Percentiles rank a stretch among this genome's conserved stretches.
Evolutionary conservation across 305 asterid species (phyloP).

Genomic region (Solanum aculeatissimum): DNA sequence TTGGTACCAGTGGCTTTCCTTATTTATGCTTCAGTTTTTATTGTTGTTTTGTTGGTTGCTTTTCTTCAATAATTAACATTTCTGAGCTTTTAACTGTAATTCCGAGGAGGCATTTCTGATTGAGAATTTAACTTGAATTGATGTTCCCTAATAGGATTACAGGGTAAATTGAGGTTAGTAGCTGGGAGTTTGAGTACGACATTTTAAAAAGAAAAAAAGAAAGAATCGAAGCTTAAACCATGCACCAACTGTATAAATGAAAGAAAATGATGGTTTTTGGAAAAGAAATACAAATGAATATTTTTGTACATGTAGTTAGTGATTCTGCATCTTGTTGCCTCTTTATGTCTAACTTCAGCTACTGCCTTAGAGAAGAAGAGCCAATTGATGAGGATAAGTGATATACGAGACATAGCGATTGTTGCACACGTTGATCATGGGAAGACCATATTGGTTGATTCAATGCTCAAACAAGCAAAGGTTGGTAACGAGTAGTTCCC

Average conservation of each 20-base stretch:
- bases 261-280: background rate
- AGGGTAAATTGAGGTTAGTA: background rate
- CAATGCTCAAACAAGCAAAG: constrained; percentile 94
- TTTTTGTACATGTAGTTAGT: background rate
- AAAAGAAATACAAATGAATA: background rate
- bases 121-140: background rate
- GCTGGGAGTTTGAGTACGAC: background rate
- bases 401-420: constrained; percentile 82
- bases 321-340: background rate
- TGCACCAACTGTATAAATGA: no score
- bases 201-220: background rate
- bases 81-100: background rate
- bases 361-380: constrained; percentile 39
- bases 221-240: background rate
- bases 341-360: constrained; percentile 6
- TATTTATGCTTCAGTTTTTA: no score
- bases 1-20: background rate
- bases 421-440: constrained; percentile 99
- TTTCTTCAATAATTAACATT: background rate
- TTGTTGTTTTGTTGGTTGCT: background rate
- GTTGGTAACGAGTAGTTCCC: constrained; percentile 19
- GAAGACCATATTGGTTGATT: constrained; percentile 94
- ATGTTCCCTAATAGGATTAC: background rate
- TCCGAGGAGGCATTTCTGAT: background rate
- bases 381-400: constrained; percentile 66